Evolutionary conservation across 805 yeast genomes (phyloP), one percentile per base, ranked within the genome.

Genomic region (Millerozyma miso): DNA sequence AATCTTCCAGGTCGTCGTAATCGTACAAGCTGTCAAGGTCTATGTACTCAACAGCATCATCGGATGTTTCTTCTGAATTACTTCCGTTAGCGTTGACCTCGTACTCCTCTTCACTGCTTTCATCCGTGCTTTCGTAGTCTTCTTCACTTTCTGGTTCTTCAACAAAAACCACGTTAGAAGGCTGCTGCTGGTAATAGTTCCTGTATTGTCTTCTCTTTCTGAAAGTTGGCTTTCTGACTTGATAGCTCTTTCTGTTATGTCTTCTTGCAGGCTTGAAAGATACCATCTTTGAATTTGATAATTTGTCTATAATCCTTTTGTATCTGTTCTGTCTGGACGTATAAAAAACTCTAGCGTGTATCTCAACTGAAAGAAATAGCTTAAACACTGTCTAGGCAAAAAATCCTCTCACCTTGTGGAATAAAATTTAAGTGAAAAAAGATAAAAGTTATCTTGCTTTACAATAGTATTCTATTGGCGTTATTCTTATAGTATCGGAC

Each of bases 111-210:
- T 48, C 50, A 19, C 40, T 48, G 39, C 47, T 49, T 33, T 54
- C 60, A 20, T 54, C 60, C 29, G 54, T 52, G 12, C 46, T 53
- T 31, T 48, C 56, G 18, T 45, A 46, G 37, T 60, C 69, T 14
- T 57, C 56, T 31, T 65, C 71, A 39, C 67, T 60, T 37, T 60
- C 66, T 23, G 76, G 74, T 51, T 70, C 76, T 57, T 70, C 76
- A 29, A 70, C 69, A 44, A 55, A 69, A n/a, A 66, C 73, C 34
- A 52, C 55, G 29, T 59, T 56, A 7, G 63, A 51, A 8, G 69
- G 71, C 48, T 66, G 70, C 34, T 56, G 54, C 42, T 65, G 62
- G 46, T 54, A 60, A 49, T 66, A 62, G 23, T 55, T 59, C 49
- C 69, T 56, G 52, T 65, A 66, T 33, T 53, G 54, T 41, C 53